Evolutionary conservation across 495 filamentous ascomycete species (phyloP).

Genomic region (Hamigera avellanea): DNA sequence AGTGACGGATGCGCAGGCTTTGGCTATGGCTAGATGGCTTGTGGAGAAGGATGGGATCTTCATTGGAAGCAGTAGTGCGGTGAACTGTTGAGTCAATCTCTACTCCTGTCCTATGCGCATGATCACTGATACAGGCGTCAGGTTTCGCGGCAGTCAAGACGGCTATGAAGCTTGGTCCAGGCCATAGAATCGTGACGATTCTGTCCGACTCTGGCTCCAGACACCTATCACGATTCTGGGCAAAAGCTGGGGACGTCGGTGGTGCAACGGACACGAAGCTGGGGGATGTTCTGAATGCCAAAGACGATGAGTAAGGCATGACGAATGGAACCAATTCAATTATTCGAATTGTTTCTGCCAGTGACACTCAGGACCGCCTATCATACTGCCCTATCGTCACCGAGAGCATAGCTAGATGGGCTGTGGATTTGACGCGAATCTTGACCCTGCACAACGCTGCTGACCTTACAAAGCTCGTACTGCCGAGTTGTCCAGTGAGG

Average conservation of each 20-base stretch:
- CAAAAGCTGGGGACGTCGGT: slow-evolving; percentile 61
- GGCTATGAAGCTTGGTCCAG: slow-evolving; percentile 63
- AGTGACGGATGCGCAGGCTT: slow-evolving; percentile 84
- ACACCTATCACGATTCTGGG: slow-evolving; percentile 94
- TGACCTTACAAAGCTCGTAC: no score
- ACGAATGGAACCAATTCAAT: no score
- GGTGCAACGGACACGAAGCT: slow-evolving; percentile 39
- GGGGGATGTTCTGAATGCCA: slow-evolving; percentile 37
- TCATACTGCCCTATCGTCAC: no score
- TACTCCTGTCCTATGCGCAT: no score
- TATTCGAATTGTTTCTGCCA: no score
- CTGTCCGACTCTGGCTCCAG: slow-evolving; percentile 84
- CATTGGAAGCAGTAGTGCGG: slow-evolving; percentile 82
- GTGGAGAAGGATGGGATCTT: slow-evolving; percentile 97
- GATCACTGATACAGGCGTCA: slow-evolving; percentile 7
- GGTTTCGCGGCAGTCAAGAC: slow-evolving; percentile 75
- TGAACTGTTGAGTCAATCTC: slow-evolving; percentile 61
- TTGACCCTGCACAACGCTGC: no score
- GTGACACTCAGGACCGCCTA: no score
- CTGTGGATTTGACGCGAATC: no score
- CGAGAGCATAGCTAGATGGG: no score
- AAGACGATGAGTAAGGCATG: slow-evolving; percentile 19
- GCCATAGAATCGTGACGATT: slow-evolving; percentile 76
- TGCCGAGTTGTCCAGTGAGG: no score
- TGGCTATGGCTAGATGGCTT: slow-evolving; percentile 87